A percentile compares a stretch with the other conserved stretches of the same genome.
Conservation (phyloP, 345 rosid genomes). For the Salix caprea region DNA sequence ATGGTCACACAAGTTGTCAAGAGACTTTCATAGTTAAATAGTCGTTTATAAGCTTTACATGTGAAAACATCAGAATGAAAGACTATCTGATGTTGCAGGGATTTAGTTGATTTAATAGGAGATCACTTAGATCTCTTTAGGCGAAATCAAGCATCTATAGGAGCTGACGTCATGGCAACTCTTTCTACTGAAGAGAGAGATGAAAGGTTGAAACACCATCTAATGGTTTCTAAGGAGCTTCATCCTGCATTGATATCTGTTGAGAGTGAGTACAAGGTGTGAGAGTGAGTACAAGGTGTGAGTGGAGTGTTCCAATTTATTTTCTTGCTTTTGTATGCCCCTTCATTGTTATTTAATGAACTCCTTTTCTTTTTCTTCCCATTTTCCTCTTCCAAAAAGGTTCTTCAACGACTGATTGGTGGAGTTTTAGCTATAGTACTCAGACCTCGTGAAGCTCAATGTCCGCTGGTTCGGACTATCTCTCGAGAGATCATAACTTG, state of each 20-base stretch:
- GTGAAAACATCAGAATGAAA: conserved; percentile 3
- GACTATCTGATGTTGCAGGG: conserved; percentile 55
- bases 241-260: conserved; percentile 86
- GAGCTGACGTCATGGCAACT: conserved; percentile 82
- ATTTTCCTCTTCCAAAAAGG: conserved; percentile 33
- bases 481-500: conserved; percentile 96
- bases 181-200: conserved; percentile 88
- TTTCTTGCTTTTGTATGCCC: too few relatives aligned
- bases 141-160: conserved; percentile 83
- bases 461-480: conserved; percentile 80
- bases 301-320: conserved; percentile 43
- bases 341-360: conserved; percentile 7
- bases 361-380: conserved; percentile 5
- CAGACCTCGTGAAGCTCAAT: conserved; percentile 87
- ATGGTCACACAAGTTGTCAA: not conserved
- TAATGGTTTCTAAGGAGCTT: conserved; percentile 80
- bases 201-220: conserved; percentile 85
- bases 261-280: conserved; percentile 98
- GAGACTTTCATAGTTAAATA: not conserved
- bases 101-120: conserved; percentile 82
- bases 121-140: conserved; percentile 89
- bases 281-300: conserved; percentile 99
- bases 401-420: conserved; percentile 76
- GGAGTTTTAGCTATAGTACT: conserved; percentile 80
- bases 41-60: not conserved